Evolutionary conservation across 2,329 filamentous ascomycete species (phyloP).

Genomic region (Ophiostoma australiae): DNA sequence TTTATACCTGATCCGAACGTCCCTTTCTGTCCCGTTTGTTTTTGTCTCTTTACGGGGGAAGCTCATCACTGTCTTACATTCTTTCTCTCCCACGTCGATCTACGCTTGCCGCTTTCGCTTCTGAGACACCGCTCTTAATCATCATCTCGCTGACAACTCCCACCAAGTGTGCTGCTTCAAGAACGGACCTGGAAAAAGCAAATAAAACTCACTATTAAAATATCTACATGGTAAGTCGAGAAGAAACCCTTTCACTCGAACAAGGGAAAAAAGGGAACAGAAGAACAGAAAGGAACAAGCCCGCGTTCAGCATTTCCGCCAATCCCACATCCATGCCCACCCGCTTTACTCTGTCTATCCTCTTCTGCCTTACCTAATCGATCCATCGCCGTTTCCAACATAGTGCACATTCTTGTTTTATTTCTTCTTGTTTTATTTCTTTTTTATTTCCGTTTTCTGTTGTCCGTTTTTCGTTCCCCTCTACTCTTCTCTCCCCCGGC

Average conservation of each 20-base stretch:
- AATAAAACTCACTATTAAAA: not conserved
- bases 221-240: not conserved
- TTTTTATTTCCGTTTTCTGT: not conserved
- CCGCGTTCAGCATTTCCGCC: not conserved
- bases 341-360: not conserved
- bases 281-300: conserved; percentile 45
- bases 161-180: not conserved
- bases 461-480: not conserved
- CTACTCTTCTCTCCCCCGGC: no score
- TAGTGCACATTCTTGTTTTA: not conserved
- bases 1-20: conserved; percentile 15
- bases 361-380: conserved; percentile 6
- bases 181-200: not conserved
- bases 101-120: conserved; percentile 18
- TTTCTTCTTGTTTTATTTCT: not conserved
- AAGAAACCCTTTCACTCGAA: not conserved
- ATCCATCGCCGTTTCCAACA: not conserved
- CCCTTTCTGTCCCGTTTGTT: not conserved
- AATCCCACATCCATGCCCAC: not conserved
- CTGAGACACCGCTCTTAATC: conserved; percentile 20
- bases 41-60: conserved; percentile 10
- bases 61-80: conserved; percentile 21
- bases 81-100: conserved; percentile 21
- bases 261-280: not conserved
- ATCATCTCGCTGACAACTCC: conserved; percentile 14